A percentile compares a stretch with the other conserved stretches of the same genome.
These are phyloP conservation scores for Parastagonospora avenae DNA, from an alignment of 2,329 filamentous ascomycete genomes.

Conservation along the genomic window DNA sequence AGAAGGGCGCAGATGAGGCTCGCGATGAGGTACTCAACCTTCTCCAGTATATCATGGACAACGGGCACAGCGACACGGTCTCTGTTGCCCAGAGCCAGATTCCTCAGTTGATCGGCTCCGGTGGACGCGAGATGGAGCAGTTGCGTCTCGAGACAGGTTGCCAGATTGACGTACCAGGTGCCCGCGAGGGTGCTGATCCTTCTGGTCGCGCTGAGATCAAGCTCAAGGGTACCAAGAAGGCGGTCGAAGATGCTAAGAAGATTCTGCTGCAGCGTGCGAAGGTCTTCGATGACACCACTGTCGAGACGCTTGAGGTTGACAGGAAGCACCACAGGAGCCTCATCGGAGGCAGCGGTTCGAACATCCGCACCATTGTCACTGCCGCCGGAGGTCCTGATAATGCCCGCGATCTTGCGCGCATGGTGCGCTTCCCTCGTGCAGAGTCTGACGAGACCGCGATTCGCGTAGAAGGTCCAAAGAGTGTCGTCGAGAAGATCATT, in stretches of 20 bases:
- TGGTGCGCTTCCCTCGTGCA: constrained; percentile 92
- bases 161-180: constrained; percentile 88
- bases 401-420: constrained; percentile 79
- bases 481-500: constrained; percentile 87
- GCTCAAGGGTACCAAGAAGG: constrained; percentile 88
- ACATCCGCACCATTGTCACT: constrained; percentile 83
- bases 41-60: constrained; percentile 87
- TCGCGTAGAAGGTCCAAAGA: constrained; percentile 82
- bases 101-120: constrained; percentile 89
- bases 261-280: constrained; percentile 83
- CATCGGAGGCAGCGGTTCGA: constrained; percentile 85
- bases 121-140: constrained; percentile 88
- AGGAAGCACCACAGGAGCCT: constrained; percentile 89
- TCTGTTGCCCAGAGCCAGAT: constrained; percentile 90
- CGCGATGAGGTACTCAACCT: constrained; percentile 89
- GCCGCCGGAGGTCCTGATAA: constrained; percentile 90
- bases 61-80: constrained; percentile 78
- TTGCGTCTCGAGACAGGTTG: constrained; percentile 83
- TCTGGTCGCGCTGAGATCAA: constrained; percentile 79
- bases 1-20: constrained; percentile 88
- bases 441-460: constrained; percentile 83
- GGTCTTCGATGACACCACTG: constrained; percentile 87
- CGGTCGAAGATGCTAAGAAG: constrained; percentile 91
- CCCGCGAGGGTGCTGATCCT: constrained; percentile 69
- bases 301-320: constrained; percentile 85